Percentiles rank a stretch among this genome's conserved stretches.
phyloP scores from a whole-genome alignment of 345 rosid species.

The Gossypium ekmanianum region DNA sequence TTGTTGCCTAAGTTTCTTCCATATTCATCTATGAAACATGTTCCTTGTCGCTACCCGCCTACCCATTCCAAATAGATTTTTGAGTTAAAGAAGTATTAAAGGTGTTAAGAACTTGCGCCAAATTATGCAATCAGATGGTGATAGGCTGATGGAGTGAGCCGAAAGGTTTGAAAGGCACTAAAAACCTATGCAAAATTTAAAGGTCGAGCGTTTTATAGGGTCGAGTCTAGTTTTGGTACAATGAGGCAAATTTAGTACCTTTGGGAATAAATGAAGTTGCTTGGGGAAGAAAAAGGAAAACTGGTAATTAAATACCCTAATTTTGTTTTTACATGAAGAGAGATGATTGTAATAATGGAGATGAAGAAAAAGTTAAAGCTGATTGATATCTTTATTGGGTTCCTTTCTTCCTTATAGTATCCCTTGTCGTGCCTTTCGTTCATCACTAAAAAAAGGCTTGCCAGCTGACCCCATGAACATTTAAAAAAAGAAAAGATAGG shows the following conservation, averaged over 20 bases:
- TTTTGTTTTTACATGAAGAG: conserved; percentile 19
- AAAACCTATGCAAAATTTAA: neutral
- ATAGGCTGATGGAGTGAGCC: neutral
- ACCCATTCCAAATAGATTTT: too few relatives aligned
- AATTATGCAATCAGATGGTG: neutral
- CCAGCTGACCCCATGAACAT: conserved; percentile 24
- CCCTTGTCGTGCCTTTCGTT: conserved; percentile 14
- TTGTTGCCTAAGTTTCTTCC: too few relatives aligned
- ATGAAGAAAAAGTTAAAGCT: conserved; percentile 23
- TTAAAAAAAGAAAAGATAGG: neutral
- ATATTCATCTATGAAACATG: too few relatives aligned
- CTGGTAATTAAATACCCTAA: conserved; percentile 6
- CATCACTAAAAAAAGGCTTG: conserved; percentile 17
- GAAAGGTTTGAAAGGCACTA: neutral
- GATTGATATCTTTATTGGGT: conserved; percentile 27
- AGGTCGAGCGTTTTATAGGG: neutral
- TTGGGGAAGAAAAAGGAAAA: neutral
- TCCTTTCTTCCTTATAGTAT: neutral
- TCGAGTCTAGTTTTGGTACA: neutral
- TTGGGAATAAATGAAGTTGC: neutral
- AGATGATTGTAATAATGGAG: conserved; percentile 18
- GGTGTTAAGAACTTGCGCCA: neutral
- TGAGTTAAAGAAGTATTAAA: too few relatives aligned
- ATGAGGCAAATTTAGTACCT: neutral
- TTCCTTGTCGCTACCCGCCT: too few relatives aligned